These are phyloP conservation scores for Tetradesmus lagerheimii DNA, from an alignment of 139 green algal species.

Conservation along the genomic window DNA sequence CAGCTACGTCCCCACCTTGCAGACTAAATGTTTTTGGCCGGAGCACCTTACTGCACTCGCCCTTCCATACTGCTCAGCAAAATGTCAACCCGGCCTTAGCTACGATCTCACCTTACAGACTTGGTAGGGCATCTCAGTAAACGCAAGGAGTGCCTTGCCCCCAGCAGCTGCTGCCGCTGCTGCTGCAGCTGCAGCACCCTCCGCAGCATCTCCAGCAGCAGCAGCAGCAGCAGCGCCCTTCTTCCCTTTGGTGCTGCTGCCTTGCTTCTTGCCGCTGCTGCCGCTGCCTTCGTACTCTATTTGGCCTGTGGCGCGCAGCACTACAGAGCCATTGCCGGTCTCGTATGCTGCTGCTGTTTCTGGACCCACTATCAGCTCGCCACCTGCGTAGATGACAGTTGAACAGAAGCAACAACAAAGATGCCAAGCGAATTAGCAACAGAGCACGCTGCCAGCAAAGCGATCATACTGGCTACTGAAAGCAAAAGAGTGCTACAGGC, in stretches of 20 bases:
- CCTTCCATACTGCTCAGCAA: not conserved
- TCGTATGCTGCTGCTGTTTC: constrained; percentile 75
- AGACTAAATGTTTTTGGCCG: constrained; percentile 59
- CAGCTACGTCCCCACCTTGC: constrained; percentile 78
- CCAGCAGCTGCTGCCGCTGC: constrained; percentile 9
- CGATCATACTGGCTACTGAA: too few species aligned
- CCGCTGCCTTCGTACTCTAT: constrained; percentile 69
- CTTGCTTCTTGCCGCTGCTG: not conserved
- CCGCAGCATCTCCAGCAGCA: not conserved
- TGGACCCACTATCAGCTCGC: constrained; percentile 68
- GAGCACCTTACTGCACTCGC: too few species aligned
- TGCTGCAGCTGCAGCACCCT: constrained; percentile 20
- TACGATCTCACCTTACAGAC: constrained; percentile 85
- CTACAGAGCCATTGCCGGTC: constrained; percentile 79
- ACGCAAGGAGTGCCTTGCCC: constrained; percentile 72
- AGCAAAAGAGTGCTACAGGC: not conserved
- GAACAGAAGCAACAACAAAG: not conserved
- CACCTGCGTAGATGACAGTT: constrained; percentile 71
- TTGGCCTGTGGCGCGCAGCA: constrained; percentile 73
- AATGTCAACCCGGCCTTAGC: not conserved
- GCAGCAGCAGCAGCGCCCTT: not conserved
- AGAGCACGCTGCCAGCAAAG: not conserved
- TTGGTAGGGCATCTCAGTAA: constrained; percentile 95
- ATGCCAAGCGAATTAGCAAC: not conserved
- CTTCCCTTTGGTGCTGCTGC: not conserved